Evolutionary conservation across 768 basidiomycete genomes (phyloP), one percentile per base, ranked within the genome.

Genomic region (Mycena polygramma): DNA sequence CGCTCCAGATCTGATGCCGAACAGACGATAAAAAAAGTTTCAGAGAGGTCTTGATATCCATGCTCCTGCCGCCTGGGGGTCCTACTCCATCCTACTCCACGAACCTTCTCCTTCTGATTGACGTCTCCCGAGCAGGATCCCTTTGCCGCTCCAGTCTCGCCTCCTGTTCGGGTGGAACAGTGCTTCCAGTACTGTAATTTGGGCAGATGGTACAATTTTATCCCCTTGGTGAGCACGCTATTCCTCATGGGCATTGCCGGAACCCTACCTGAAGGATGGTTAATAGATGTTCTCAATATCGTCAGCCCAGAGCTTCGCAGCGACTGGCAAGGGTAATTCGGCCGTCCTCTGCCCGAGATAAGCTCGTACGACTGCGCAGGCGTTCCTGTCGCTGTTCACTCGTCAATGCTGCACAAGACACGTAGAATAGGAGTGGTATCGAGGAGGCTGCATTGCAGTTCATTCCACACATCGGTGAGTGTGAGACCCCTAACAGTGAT

Each of bases 321-420:
- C 45, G 49, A 15, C 20, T 62, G 61, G 68, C 68, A 63, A 41
- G 37, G 26, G 26, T 69, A 69, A 69, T 69, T 69, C 61, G n/a
- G 68, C 68, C 68, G 68, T 52, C 62, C 68, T 69, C 49, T 52
- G 35, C n/a, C 68, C 68, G 60, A 39, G 66, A 54, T 60, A 62
- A 68, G 60, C 67, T 68, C 49, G 35, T n/a, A 8, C 55, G 48
- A 57, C 61, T 41, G 24, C 20, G 39, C 20, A 20, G 57, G 24
- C 30, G 41, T 59, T 35, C 35, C 45, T 59, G 66, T 54, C 58
- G 19, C 45, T 5, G 14, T 37, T 46, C 59, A 14, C 45, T 65
- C 35, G 22, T 35, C 19, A 14, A 17, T 13, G 24, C 46, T 30
- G 45, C 45, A 60, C 24, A 60, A 14, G 30, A 58, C n/a, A 36